Evolutionary conservation across 2,329 filamentous ascomycete species (phyloP).

Genomic region (Xylariomycetidae sp.): DNA sequence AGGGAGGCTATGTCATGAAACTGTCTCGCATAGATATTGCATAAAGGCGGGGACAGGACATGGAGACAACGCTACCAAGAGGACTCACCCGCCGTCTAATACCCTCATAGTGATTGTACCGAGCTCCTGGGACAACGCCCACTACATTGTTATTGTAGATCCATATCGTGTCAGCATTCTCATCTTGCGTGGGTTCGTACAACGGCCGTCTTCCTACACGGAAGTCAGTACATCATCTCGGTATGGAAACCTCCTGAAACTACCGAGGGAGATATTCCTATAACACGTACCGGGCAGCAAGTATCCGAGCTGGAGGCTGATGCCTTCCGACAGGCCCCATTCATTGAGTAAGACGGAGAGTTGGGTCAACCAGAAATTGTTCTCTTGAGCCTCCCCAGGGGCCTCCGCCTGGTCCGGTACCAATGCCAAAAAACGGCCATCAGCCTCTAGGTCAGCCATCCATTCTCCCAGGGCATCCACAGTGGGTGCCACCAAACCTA

Average conservation of each 20-base stretch:
- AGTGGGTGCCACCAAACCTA: conserved; percentile 2
- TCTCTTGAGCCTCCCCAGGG: background rate
- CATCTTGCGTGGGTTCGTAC: background rate
- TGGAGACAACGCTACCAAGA: too few relatives aligned
- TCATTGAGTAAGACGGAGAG: background rate
- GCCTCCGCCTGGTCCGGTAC: background rate
- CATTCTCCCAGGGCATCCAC: conserved; percentile 1
- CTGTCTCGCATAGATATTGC: too few relatives aligned
- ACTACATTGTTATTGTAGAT: conserved; percentile 1
- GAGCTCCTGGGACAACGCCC: background rate
- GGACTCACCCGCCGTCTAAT: too few relatives aligned
- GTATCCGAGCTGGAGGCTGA: conserved; percentile 3
- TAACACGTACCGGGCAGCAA: too few relatives aligned
- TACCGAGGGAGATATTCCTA: too few relatives aligned
- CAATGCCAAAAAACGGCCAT: background rate
- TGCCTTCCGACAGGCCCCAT: background rate
- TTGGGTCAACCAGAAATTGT: background rate
- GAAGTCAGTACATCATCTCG: too few relatives aligned
- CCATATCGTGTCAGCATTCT: background rate
- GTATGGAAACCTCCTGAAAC: too few relatives aligned
- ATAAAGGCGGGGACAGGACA: too few relatives aligned
- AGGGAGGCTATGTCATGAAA: too few relatives aligned
- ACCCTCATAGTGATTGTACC: conserved; percentile 4
- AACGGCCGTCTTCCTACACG: background rate
- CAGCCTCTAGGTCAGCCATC: background rate